Base-by-base conservation (phyloP, 2,329 filamentous ascomycete species). In the Monosporascus sp. region DNA sequence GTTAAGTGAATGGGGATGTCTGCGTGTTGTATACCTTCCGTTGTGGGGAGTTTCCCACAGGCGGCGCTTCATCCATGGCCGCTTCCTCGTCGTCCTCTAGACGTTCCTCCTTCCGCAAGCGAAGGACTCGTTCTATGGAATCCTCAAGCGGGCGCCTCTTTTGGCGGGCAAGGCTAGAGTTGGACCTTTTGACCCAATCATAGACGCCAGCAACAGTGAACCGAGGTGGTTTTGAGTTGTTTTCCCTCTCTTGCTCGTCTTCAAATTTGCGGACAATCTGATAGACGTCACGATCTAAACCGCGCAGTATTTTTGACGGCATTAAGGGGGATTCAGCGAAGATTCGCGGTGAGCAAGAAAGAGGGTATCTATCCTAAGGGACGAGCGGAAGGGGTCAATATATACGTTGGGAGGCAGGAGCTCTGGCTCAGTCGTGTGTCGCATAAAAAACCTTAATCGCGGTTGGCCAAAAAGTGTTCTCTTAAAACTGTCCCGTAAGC, bases 111-210 rank as follows among this genome's bases (percentile, higher is more conserved):
- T 85, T 87, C 5, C 93, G 76, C 18, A 91, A 83, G 7, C 86
- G 81, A 17, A 97, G 74, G 0, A 92, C 90, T 7, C 90, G 79
- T 57, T 96, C 91, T 58, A 97, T 90, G 37, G 88, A 87, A 58
- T 94, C 89, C 68, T 96, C 89, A 1, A 97, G 74, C 0, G 87
- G 77, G 56, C 85, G 86, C 70, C 94, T 96, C 40, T 90, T 91
- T 60, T 88, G 85, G 22, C 94, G 79, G 58, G 89, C 90, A 22
- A 97, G 72, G 61, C 88, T 91, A 0, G 91, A 96, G 68, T 97
- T 97, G 15, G 91, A 96, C 49, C 78, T 75, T 62, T 91, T 89
- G 57, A 97, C 91, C 54, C 82, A 83, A 40, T 91, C 86, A 67
- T 94, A 96, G 1, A 95, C 80, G 2, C 75, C 71, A 2, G 78